Evolutionary conservation across 208 protist genomes (phyloP).

Genomic region (Kentomonas sorsogonicus): DNA sequence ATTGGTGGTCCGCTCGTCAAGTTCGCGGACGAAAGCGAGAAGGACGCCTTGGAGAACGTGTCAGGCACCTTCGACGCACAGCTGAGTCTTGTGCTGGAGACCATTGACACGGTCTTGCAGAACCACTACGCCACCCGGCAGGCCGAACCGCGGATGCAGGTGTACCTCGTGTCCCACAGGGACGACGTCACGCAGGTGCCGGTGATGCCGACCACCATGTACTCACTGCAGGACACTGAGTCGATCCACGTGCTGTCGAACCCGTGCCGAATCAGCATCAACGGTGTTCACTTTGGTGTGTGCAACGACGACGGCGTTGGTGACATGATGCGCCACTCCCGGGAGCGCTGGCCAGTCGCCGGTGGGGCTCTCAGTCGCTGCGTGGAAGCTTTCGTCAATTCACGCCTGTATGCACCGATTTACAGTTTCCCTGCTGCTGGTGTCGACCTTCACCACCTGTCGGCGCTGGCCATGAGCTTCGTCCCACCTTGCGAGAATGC

Average conservation of each 20-base stretch:
- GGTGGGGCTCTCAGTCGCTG: conserved; percentile 78
- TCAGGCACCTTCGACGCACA: conserved; percentile 60
- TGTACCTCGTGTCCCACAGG: conserved; percentile 66
- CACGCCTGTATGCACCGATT: conserved; percentile 69
- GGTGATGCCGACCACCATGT: conserved; percentile 74
- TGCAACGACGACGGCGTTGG: conserved; percentile 77
- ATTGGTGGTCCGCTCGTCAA: conserved; percentile 77
- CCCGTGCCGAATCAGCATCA: conserved; percentile 66
- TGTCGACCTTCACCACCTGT: conserved; percentile 61
- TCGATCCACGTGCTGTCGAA: conserved; percentile 75
- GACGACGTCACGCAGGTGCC: conserved; percentile 78
- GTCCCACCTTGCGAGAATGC: too few relatives aligned
- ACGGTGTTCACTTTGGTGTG: conserved; percentile 81
- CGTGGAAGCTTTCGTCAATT: conserved; percentile 60
- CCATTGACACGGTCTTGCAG: conserved; percentile 55
- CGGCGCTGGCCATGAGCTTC: conserved; percentile 48
- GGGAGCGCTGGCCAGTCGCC: conserved; percentile 64
- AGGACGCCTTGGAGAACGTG: conserved; percentile 31
- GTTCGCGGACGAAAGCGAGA: conserved; percentile 60
- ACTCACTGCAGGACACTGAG: conserved; percentile 51
- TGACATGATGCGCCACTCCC: conserved; percentile 64
- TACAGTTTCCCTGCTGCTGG: conserved; percentile 38
- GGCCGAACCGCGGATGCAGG: conserved; percentile 39
- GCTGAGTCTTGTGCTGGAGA: conserved; percentile 53
- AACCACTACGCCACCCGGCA: conserved; percentile 45